Conservation (phyloP, 192 early-diverging fungal species). For the Phycomyces nitens region DNA sequence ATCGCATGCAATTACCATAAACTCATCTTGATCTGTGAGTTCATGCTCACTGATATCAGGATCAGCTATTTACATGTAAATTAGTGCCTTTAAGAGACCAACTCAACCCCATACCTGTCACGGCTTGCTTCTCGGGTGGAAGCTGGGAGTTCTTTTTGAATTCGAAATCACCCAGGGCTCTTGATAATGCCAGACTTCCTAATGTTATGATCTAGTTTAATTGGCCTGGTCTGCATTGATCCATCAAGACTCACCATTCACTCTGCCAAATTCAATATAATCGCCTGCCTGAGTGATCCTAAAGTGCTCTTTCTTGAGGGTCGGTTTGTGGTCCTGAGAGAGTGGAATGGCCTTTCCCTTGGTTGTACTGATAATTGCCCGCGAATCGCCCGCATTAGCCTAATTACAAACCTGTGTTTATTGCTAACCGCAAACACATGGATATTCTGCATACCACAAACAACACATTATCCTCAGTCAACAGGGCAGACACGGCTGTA, state of each 20-base stretch:
- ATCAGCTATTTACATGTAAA: constrained; percentile 44
- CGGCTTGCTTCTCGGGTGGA: constrained; percentile 84
- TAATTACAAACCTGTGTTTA: too few relatives aligned
- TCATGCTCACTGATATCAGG: constrained; percentile 75
- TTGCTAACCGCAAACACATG: neutral
- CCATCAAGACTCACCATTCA: constrained; percentile 94
- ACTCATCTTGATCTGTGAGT: constrained; percentile 79
- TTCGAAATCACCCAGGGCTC: constrained; percentile 97
- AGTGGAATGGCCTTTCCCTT: constrained; percentile 72
- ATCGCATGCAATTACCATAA: constrained; percentile 95
- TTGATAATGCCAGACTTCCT: constrained; percentile 92
- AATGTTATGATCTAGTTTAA: neutral
- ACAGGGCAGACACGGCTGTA: constrained; percentile 69
- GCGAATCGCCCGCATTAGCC: constrained; percentile 95
- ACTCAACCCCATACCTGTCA: constrained; percentile 58
- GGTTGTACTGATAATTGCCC: constrained; percentile 74
- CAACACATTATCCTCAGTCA: constrained; percentile 23
- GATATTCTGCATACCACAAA: constrained; percentile 21
- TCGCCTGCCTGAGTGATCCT: constrained; percentile 91
- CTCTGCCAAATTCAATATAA: constrained; percentile 96
- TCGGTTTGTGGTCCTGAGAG: constrained; percentile 95
- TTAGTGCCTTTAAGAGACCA: neutral
- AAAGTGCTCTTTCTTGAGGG: constrained; percentile 72
- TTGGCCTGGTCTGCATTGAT: too few relatives aligned
- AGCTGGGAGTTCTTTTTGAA: constrained; percentile 87